phyloP scores from a whole-genome alignment of 2,329 filamentous ascomycete species.

The Sclerotinia borealis region DNA sequence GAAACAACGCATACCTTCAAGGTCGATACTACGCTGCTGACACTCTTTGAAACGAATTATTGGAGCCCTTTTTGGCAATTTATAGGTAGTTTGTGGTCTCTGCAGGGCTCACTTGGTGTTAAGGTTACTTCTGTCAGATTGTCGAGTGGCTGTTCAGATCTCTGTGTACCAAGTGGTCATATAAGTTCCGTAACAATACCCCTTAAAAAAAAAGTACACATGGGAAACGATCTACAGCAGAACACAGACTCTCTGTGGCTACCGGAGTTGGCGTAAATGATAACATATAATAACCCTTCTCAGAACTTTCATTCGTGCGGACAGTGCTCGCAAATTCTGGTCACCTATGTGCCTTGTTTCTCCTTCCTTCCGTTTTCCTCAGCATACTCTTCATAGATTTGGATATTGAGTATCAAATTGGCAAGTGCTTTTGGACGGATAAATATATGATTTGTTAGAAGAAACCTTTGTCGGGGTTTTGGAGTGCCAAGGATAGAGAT shows the following conservation, averaged over 20 bases:
- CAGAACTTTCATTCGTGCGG: not conserved
- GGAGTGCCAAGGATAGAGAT: not conserved
- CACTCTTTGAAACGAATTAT: not conserved
- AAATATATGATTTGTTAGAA: not conserved
- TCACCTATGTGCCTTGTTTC: not conserved
- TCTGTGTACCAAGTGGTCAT: slow-evolving; percentile 1
- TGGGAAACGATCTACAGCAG: not conserved
- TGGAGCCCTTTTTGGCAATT: not conserved
- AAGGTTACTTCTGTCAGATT: slow-evolving; percentile 9
- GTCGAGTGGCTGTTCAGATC: slow-evolving; percentile 12
- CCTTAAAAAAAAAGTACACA: not conserved
- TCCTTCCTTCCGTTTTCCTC: not conserved
- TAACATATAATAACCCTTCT: not conserved
- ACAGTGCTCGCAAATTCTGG: not conserved
- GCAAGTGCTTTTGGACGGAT: not conserved
- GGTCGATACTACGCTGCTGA: not conserved
- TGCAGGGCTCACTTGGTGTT: not conserved
- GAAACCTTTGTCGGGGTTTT: not conserved
- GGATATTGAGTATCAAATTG: not conserved
- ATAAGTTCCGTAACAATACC: slow-evolving; percentile 4
- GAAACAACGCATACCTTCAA: slow-evolving; percentile 1
- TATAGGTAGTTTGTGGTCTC: not conserved
- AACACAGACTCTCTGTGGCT: not conserved
- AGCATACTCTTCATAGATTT: not conserved
- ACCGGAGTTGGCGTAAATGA: not conserved